phyloP scores from a whole-genome alignment of 345 rosid species.

The Boechera divaricarpa region DNA sequence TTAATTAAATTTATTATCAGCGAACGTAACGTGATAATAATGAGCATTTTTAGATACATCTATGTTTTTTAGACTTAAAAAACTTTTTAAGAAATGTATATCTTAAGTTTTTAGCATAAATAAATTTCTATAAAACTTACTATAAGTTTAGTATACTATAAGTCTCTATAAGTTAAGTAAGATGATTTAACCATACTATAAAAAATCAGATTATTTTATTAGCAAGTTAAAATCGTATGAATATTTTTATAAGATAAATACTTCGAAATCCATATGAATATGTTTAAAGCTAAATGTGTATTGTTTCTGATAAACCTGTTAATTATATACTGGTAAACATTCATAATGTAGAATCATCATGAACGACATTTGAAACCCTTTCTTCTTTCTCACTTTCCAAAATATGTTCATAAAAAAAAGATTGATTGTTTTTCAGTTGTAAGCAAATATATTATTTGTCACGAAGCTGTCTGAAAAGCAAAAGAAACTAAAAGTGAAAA shows the following conservation, averaged over 20 bases:
- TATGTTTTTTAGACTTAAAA: not conserved
- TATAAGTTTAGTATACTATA: not conserved
- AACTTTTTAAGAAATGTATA: not conserved
- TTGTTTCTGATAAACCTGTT: no score
- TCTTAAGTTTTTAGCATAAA: not conserved
- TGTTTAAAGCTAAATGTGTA: not conserved
- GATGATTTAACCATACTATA: not conserved
- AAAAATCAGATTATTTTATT: no score
- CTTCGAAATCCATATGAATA: not conserved
- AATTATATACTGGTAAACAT: not conserved
- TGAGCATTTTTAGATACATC: slow-evolving; percentile 7
- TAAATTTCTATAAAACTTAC: not conserved
- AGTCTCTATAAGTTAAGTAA: not conserved
- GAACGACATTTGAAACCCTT: not conserved
- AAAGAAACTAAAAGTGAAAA: not conserved
- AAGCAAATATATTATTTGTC: not conserved
- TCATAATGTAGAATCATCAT: not conserved
- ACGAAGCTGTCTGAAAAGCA: not conserved
- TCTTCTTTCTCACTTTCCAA: not conserved
- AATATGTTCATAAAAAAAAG: no score
- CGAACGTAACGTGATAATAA: slow-evolving; percentile 23
- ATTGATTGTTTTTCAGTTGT: not conserved
- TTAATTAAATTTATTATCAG: not conserved
- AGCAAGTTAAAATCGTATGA: not conserved
- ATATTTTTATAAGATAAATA: no score